Evolutionary conservation across 495 filamentous ascomycete species (phyloP).

Genomic region (Evernia prunastri): DNA sequence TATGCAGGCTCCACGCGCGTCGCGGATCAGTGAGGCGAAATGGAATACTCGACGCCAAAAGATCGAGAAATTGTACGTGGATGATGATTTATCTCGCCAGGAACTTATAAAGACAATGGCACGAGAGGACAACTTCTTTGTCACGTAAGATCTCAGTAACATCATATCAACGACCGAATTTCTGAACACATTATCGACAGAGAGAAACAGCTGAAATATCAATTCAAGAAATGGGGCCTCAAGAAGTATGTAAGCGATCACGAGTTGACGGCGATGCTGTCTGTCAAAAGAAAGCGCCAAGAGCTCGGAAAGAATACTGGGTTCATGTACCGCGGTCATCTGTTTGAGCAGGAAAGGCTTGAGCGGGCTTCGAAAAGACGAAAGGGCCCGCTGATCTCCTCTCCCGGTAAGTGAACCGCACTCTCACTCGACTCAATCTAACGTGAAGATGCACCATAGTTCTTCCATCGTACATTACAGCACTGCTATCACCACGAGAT

Average conservation of each 20-base stretch:
- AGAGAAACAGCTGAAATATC: conserved; percentile 10
- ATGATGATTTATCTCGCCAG: not conserved
- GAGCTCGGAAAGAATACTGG: not conserved
- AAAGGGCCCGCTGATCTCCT: not conserved
- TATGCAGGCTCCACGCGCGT: not conserved
- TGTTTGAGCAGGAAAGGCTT: conserved; percentile 6
- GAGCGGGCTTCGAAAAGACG: conserved; percentile 11
- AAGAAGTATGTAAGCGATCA: conserved; percentile 6
- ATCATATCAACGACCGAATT: too few relatives aligned
- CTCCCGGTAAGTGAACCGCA: not conserved
- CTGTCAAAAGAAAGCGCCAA: conserved; percentile 5
- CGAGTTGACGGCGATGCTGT: conserved; percentile 10
- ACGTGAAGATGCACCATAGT: not conserved
- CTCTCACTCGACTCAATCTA: not conserved
- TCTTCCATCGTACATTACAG: conserved; percentile 6
- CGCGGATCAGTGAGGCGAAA: not conserved
- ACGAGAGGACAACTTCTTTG: not conserved
- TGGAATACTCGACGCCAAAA: conserved; percentile 1
- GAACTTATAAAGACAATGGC: conserved; percentile 5
- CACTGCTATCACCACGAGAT: not conserved
- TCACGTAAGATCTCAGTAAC: not conserved
- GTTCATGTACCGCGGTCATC: conserved; percentile 6
- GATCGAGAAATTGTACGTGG: not conserved
- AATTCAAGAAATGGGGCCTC: conserved; percentile 8
- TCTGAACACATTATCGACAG: not conserved